Evolutionary conservation across 2,329 filamentous ascomycete genomes (phyloP), one percentile per base, ranked within the genome.

Genomic region (Pyrenochaeta sp.): DNA sequence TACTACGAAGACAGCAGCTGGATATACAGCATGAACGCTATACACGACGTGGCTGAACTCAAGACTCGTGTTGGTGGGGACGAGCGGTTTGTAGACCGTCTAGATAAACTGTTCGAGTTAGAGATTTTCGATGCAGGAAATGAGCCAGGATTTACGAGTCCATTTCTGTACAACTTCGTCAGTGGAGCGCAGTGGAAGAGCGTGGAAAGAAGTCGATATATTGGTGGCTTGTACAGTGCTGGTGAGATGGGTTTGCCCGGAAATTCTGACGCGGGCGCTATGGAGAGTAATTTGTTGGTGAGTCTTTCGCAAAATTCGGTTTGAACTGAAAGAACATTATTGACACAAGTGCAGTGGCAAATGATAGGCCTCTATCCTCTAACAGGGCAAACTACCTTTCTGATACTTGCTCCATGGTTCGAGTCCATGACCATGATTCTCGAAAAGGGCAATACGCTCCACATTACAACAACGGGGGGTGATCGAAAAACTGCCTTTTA

Each of bases 221-320:
- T 88, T 40, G 87, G 87, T 27, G 84, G 85, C 59, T 73, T 77
- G 12, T 86, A 89, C 73, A 78, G 77, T 43, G 78, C 82, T 1
- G 82, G 82, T 0, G 77, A 79, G 0, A 67, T 65, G 7, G 88
- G 89, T 0, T 77, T 91, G 0, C 88, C 88, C 0, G 89, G 89
- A 0, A 90, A 91, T 71, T 86, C 83, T 39, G 89, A 91, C 69
- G 87, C 87, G 1, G 89, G 89, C 6, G 86, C 88, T 12, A 90
- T 91, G 87, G 87, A 91, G 68, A 86, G 83, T 7, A 90, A 88
- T 85, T 85, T 75, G 3, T 44, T 74, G 18, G 69, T 68, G 49
- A 60, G 64, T 21, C 3, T 15, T n/a, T 23, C 21, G 6, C 15
- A 37, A 17, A 14, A 2, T 20, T 37, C 44, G 12, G 11, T n/a